A percentile compares a stretch with the other conserved stretches of the same genome.
Conservation (phyloP, 331 rosid genomes). For the Dryas integrifolia region DNA sequence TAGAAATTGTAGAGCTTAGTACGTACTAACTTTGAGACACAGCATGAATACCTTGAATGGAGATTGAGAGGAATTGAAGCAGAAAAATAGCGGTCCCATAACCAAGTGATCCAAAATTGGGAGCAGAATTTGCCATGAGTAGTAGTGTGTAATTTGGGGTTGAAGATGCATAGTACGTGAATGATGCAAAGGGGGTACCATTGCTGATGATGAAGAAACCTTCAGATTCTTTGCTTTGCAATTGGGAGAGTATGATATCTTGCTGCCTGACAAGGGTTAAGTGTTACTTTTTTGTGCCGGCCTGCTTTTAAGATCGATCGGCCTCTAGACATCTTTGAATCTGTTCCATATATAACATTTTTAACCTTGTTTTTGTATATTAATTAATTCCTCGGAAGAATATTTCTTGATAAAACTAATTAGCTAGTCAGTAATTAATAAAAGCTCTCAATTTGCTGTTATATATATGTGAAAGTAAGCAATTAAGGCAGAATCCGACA, state of each 20-base stretch:
- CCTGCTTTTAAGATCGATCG: too few species aligned
- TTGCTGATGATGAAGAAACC: constrained; percentile 43
- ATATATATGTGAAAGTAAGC: too few species aligned
- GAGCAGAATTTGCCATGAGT: constrained; percentile 32
- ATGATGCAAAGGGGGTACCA: constrained; percentile 14
- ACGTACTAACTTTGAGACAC: too few species aligned
- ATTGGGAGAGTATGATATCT: constrained; percentile 32
- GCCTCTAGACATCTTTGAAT: too few species aligned
- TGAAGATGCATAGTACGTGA: constrained; percentile 13
- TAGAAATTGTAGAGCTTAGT: too few species aligned
- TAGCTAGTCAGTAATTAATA: background rate
- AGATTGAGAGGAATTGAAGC: constrained; percentile 29
- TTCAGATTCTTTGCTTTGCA: constrained; percentile 62
- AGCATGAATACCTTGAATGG: constrained; percentile 35
- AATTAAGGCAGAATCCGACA: too few species aligned
- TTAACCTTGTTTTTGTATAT: too few species aligned
- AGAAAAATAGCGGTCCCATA: constrained; percentile 19
- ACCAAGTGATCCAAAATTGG: constrained; percentile 12
- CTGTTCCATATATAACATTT: too few species aligned
- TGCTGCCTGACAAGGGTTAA: constrained; percentile 25
- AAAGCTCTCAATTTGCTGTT: too few species aligned
- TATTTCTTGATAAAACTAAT: background rate
- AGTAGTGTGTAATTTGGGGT: background rate
- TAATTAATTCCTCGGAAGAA: too few species aligned
- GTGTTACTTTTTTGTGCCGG: background rate